phyloP scores from a whole-genome alignment of 495 filamentous ascomycete species.

The Penicillium egyptiacum region DNA sequence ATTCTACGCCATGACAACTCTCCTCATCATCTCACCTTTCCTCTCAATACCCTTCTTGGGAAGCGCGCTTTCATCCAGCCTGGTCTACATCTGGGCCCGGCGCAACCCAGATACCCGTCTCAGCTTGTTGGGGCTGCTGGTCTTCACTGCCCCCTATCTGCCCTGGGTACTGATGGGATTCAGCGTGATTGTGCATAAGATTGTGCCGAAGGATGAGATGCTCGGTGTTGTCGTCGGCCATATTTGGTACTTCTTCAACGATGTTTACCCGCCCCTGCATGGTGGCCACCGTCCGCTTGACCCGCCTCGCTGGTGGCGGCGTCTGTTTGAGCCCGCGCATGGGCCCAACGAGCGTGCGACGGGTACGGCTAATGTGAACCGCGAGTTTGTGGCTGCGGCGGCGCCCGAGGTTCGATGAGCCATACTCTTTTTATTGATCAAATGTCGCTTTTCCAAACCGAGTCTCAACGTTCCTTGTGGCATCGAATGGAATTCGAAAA shows the following conservation, averaged over 20 bases:
- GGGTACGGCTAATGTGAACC: constrained; percentile 34
- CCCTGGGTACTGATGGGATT: constrained; percentile 97
- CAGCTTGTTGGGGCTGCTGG: constrained; percentile 85
- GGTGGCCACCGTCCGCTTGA: constrained; percentile 83
- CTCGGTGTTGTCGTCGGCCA: constrained; percentile 92
- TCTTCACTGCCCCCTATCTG: constrained; percentile 91
- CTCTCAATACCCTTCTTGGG: constrained; percentile 91
- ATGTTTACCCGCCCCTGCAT: constrained; percentile 91
- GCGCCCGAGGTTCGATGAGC: constrained; percentile 43
- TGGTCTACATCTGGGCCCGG: constrained; percentile 98
- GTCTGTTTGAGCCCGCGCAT: constrained; percentile 66
- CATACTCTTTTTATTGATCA: neutral
- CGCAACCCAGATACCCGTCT: constrained; percentile 89
- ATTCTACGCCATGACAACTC: constrained; percentile 73
- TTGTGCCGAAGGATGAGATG: constrained; percentile 91
- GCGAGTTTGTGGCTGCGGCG: constrained; percentile 41
- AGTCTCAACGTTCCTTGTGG: neutral
- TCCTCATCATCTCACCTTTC: constrained; percentile 75
- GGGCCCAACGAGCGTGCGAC: constrained; percentile 26
- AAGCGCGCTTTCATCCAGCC: constrained; percentile 78
- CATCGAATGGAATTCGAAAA: neutral
- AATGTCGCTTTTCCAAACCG: neutral
- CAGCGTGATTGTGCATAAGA: constrained; percentile 79
- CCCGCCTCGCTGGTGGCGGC: constrained; percentile 87
- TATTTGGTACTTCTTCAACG: constrained; percentile 97